Base-by-base conservation (phyloP, 1,284 basidiomycete genomes). In the Agroathelia rolfsii region DNA sequence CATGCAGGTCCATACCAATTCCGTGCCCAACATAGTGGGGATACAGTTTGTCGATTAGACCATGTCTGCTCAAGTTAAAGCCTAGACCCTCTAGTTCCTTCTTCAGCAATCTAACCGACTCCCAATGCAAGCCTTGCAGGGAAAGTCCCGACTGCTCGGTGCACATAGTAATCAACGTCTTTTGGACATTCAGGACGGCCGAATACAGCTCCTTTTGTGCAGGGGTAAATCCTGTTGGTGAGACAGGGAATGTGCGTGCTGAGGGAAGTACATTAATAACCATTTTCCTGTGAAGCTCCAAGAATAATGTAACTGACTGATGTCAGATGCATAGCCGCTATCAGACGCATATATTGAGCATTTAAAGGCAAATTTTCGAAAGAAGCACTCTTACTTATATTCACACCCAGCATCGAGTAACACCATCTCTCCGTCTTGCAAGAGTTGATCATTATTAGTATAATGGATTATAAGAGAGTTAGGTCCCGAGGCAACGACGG, bases 321-420 rank as follows among this genome's bases (percentile, higher is more conserved):
- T 96, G 55, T 98, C 94, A 25, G 88, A 92, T 2, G 90, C 89
- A 51, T 98, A 98, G 30, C 88, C 88, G 43, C 84, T 89, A n/a
- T n/a, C n/a, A 27, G 13, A 3, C 22, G 10, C 34, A 27, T 20
- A n/a, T 47, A 38, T 12, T 26, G 21, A 11, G 3, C 16, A 20
- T 32, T 4, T 11, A 14, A 36, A 24, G 9, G 12, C 24, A 42
- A 12, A 21, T 30, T 35, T 30, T 18, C 8, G 15, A 26, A 32
- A 18, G 29, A 53, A n/a, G n/a, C n/a, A n/a, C n/a, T n/a, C 78
- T 39, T 50, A 88, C 77, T 86, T 79, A 55, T 77, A 81, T 66
- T 92, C 89, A 48, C 86, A 89, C 21, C 82, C 89, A 2, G 90
- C 92, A 44, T 96, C 92, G 36, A 95, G 74, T 6, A 95, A 64